phyloP scores from a whole-genome alignment of 2,329 filamentous ascomycete genomes.

The Trichoderma breve region DNA sequence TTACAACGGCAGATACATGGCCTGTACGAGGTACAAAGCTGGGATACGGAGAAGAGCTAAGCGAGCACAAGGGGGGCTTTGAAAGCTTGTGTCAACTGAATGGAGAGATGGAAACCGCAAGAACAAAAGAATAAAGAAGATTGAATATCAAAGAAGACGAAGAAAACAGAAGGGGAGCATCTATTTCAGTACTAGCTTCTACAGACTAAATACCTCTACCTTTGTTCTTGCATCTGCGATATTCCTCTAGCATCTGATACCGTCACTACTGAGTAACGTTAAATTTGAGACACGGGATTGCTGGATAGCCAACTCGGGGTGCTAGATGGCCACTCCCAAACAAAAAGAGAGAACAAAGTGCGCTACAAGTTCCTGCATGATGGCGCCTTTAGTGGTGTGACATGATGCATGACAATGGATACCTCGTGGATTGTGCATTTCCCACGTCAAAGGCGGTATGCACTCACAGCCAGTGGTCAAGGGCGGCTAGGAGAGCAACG shows the following conservation, averaged over 20 bases:
- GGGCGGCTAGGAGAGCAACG: neutral
- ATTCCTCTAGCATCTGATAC: neutral
- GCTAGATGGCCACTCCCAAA: too few species aligned
- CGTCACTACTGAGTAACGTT: neutral
- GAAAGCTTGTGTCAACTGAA: neutral
- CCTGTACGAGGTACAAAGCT: neutral
- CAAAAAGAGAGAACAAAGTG: neutral
- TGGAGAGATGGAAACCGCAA: neutral
- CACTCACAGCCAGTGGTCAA: neutral
- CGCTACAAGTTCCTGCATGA: constrained; percentile 11
- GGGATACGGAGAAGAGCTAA: neutral
- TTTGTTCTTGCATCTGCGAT: too few species aligned
- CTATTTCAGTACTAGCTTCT: too few species aligned
- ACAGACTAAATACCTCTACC: too few species aligned
- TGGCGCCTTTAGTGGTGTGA: neutral
- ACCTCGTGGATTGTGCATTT: neutral
- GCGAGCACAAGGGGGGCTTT: neutral
- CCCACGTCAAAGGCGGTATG: neutral
- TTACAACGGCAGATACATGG: neutral
- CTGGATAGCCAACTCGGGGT: too few species aligned
- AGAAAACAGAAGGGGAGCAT: too few species aligned
- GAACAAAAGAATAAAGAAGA: neutral
- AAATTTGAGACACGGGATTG: too few species aligned
- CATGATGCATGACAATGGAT: neutral
- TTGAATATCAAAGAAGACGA: too few species aligned